These are phyloP conservation scores for Babesia gibsoni DNA, from an alignment of 169 alveolate genomes.

Conservation along the genomic window DNA sequence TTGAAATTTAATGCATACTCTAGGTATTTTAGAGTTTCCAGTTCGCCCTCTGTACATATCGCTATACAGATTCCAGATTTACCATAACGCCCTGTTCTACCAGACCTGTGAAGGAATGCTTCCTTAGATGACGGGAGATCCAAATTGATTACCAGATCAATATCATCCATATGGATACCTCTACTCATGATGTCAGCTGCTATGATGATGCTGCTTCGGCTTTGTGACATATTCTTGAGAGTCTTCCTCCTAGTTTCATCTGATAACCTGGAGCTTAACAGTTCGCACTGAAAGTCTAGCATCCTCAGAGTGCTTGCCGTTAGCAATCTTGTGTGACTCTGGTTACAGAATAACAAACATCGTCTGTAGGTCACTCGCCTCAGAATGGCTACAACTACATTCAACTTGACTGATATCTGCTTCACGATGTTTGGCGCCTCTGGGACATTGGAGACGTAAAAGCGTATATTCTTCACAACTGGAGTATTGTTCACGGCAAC, in stretches of 20 bases:
- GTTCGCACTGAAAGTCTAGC: slow-evolving; percentile 50
- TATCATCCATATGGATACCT: slow-evolving; percentile 84
- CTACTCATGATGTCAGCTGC: slow-evolving; percentile 89
- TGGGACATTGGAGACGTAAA: slow-evolving; percentile 28
- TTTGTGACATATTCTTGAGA: slow-evolving; percentile 28
- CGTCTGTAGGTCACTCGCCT: slow-evolving; percentile 30
- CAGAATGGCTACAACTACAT: slow-evolving; percentile 4
- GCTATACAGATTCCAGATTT: slow-evolving; percentile 80
- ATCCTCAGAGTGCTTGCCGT: slow-evolving; percentile 39
- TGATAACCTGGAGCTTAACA: slow-evolving; percentile 67
- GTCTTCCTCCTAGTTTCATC: slow-evolving; percentile 55
- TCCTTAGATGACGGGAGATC: slow-evolving; percentile 84
- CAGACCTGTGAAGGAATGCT: slow-evolving; percentile 86
- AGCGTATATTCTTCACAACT: slow-evolving; percentile 28
- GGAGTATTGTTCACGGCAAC: not conserved
- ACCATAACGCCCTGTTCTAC: slow-evolving; percentile 86
- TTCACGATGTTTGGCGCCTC: slow-evolving; percentile 64
- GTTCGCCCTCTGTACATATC: slow-evolving; percentile 63
- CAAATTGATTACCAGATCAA: slow-evolving; percentile 85
- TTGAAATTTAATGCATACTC: slow-evolving; percentile 48
- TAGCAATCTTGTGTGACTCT: slow-evolving; percentile 61
- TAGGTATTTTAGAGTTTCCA: slow-evolving; percentile 47
- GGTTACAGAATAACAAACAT: slow-evolving; percentile 67
- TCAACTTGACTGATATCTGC: slow-evolving; percentile 46
- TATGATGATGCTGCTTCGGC: slow-evolving; percentile 71